Evolutionary conservation across 2,329 filamentous ascomycete species (phyloP), one percentile per base, ranked within the genome.

Genomic region (Capronia americana): DNA sequence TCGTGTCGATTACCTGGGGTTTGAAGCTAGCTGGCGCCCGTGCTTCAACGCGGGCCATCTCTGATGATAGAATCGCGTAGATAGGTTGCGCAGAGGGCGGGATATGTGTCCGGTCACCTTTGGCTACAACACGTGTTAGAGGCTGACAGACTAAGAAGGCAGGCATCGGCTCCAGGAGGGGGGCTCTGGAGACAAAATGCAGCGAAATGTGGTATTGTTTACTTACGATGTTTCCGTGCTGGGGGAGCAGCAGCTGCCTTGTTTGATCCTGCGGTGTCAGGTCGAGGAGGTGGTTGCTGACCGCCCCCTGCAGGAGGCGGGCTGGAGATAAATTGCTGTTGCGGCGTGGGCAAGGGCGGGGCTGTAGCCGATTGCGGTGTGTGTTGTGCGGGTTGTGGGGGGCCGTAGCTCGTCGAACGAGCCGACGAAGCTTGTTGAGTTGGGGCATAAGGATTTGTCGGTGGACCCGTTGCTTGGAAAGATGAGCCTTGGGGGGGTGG

Each of bases 21-120:
- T 92, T 90, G 81, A 95, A 97, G 17, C 90, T 89, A n/a, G 90
- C 83, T 20, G 95, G 95, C 0, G 95, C 95, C 72, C 92, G 90
- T 34, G 88, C 82, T 66, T 93, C 93, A 63, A 99, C 91, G 38
- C 93, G 91, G 73, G 94, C 89, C 87, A 98, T 93, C 73, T 98
- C 94, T 34, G 86, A 85, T 61, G 83, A 89, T 56, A 99, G 85
- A 44, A 96, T 87, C 60, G 97, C 91, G 61, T 91, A 93, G 72
- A 99, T 84, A 57, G 87, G 88, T 76, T 90, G 88, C 14, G 94
- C 92, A 59, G 84, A 84, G 12, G 87, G 77, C 0, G 94, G 91
- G 65, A 99, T 97, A 77, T 98, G 93, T 23, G 91, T 92, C 57
- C 94, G 89, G 78, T 98, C 94, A 72, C 94, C 94, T 50, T 91